Conservation (phyloP, 129 eudicot species). For the Artemisia tridentata region DNA sequence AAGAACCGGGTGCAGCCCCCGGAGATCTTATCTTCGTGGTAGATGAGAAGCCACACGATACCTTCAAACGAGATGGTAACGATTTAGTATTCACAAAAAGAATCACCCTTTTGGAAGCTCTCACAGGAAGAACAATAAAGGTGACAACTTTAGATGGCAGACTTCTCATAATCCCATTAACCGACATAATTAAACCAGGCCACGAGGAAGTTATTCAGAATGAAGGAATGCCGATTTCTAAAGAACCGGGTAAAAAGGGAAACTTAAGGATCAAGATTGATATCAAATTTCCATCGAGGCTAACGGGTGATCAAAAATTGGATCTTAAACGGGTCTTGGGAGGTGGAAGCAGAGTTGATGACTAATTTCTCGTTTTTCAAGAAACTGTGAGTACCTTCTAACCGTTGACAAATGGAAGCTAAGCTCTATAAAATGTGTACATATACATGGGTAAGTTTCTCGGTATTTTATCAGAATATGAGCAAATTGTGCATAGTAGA, state of each 20-base stretch:
- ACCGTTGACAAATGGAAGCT: slow-evolving; percentile 35
- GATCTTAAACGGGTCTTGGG: slow-evolving; percentile 74
- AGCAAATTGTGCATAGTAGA: slow-evolving; percentile 62
- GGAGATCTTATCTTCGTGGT: slow-evolving; percentile 82
- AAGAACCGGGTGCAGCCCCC: slow-evolving; percentile 63
- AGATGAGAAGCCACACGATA: slow-evolving; percentile 74
- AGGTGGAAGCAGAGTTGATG: slow-evolving; percentile 35
- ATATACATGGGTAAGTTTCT: slow-evolving; percentile 42
- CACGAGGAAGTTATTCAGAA: slow-evolving; percentile 56
- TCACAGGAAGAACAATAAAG: slow-evolving; percentile 68
- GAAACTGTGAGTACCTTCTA: slow-evolving; percentile 30
- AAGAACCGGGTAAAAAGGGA: slow-evolving; percentile 81
- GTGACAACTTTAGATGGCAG: slow-evolving; percentile 67
- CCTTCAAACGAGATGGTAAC: slow-evolving; percentile 82
- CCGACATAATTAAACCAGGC: slow-evolving; percentile 63
- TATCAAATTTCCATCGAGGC: slow-evolving; percentile 76
- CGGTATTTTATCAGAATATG: slow-evolving; percentile 31
- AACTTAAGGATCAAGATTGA: slow-evolving; percentile 76
- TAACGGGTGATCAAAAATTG: slow-evolving; percentile 64
- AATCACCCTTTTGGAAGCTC: slow-evolving; percentile 74
- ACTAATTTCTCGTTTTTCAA: slow-evolving; percentile 10
- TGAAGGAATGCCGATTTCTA: slow-evolving; percentile 83
- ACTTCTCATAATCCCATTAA: slow-evolving; percentile 42
- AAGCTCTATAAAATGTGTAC: slow-evolving; percentile 43
- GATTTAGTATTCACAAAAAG: slow-evolving; percentile 60